Percentiles rank a stretch among this genome's conserved stretches.
These are phyloP conservation scores for Polyporus arcularius DNA, from an alignment of 768 basidiomycete genomes.

Conservation along the genomic window DNA sequence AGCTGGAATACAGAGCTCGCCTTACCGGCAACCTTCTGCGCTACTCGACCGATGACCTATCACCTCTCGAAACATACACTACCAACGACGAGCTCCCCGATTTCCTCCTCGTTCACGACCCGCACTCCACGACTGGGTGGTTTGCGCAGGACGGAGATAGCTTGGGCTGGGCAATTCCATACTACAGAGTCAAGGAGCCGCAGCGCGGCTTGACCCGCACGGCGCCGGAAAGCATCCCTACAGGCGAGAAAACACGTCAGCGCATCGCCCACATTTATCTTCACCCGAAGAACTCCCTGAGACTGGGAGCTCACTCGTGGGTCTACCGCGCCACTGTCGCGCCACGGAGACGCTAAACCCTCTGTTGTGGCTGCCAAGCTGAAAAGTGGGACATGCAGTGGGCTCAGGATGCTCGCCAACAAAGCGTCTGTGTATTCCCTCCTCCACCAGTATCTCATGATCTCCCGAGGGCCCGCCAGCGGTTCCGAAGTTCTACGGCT, in stretches of 20 bases:
- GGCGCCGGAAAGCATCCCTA: background rate
- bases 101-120: conserved; percentile 26
- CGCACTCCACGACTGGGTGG: conserved; percentile 2
- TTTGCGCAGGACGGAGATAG: no score
- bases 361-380: conserved; percentile 30
- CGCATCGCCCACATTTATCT: conserved; percentile 50
- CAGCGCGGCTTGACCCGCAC: background rate
- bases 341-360: conserved; percentile 28
- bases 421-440: conserved; percentile 49
- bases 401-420: conserved; percentile 24
- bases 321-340: conserved; percentile 53
- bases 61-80: conserved; percentile 22
- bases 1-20: no score
- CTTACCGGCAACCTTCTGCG: no score
- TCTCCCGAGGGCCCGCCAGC: conserved; percentile 43
- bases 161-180: conserved; percentile 6
- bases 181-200: background rate
- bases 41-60: no score
- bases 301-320: conserved; percentile 52
- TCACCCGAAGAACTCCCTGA: conserved; percentile 36
- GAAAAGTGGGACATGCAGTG: background rate
- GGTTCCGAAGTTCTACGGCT: conserved; percentile 67
- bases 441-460: conserved; percentile 47
- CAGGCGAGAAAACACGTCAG: no score
- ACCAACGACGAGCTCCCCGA: conserved; percentile 25